Percentiles rank a stretch among this genome's conserved stretches.
These are phyloP conservation scores for Sarocladiaceae sp. DNA, from an alignment of 2,329 filamentous ascomycete genomes.

Conservation along the genomic window DNA sequence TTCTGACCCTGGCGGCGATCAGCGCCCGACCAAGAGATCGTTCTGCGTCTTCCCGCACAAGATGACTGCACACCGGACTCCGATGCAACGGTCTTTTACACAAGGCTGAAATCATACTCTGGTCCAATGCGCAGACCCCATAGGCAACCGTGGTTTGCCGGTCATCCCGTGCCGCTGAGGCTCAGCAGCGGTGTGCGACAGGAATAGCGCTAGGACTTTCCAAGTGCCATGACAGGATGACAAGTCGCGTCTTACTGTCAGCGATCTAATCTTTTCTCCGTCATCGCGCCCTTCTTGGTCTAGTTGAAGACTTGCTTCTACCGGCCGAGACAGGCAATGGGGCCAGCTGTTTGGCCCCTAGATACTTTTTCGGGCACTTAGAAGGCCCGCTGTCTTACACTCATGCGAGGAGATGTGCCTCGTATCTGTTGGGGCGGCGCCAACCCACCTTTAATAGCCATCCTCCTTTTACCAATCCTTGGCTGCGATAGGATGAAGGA, in stretches of 20 bases:
- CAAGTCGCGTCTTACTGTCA: not conserved
- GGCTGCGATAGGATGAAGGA: not conserved
- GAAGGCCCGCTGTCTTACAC: not conserved
- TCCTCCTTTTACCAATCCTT: not conserved
- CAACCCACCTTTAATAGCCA: not conserved
- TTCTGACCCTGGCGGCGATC: not conserved
- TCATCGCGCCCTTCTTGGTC: not conserved
- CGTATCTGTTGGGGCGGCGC: not conserved
- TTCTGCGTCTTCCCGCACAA: not conserved
- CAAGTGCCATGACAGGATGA: not conserved
- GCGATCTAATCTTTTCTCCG: not conserved
- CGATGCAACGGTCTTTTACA: not conserved
- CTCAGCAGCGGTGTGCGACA: not conserved
- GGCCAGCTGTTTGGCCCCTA: not conserved
- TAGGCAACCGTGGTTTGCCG: not conserved
- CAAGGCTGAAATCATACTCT: slow-evolving; percentile 3
- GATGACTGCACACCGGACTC: not conserved
- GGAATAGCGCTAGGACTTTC: not conserved
- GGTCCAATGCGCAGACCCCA: not conserved
- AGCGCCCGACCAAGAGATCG: not conserved
- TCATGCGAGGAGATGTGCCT: slow-evolving; percentile 4
- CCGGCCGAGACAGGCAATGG: not conserved
- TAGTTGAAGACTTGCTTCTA: not conserved
- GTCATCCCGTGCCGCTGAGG: not conserved
- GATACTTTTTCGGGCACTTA: not conserved